Conservation (phyloP, 768 basidiomycete genomes). For the Pleurotus citrinopileatus region DNA sequence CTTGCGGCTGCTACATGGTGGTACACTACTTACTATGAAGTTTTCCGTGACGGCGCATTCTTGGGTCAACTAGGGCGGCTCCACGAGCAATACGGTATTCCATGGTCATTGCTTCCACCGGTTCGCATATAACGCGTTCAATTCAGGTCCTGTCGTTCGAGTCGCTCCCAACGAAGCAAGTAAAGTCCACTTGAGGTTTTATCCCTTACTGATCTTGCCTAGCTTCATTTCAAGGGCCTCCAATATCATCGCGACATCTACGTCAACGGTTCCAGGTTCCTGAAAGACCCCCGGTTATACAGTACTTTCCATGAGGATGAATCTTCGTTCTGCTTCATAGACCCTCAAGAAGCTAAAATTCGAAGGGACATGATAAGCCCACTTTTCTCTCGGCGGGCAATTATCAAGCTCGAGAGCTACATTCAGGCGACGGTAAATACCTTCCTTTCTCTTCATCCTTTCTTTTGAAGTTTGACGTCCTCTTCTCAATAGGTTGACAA, state of each 20-base stretch:
- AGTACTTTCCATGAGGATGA: constrained; percentile 20
- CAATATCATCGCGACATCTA: constrained; percentile 34
- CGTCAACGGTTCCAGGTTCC: constrained; percentile 18
- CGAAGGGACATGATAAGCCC: constrained; percentile 27
- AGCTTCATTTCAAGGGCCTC: constrained; percentile 36
- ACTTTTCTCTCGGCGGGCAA: constrained; percentile 31
- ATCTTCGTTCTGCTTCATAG: constrained; percentile 25
- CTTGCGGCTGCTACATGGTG: constrained; percentile 23
- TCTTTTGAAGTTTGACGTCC: not conserved
- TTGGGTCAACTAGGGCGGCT: constrained; percentile 24
- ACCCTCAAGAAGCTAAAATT: constrained; percentile 23
- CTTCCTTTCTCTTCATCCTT: not conserved
- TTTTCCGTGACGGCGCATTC: constrained; percentile 21
- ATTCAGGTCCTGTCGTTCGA: constrained; percentile 33
- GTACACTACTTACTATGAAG: constrained; percentile 26
- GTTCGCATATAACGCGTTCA: not conserved
- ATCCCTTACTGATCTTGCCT: not conserved
- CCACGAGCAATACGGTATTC: constrained; percentile 23
- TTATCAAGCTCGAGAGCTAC: constrained; percentile 25
- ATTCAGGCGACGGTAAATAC: constrained; percentile 25
- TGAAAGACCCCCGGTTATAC: constrained; percentile 26
- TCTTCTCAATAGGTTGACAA: constrained; percentile 21
- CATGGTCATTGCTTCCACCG: not conserved
- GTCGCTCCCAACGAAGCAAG: constrained; percentile 34
- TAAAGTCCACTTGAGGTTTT: not conserved